Evolutionary conservation across 1,139 yeast species (phyloP), one percentile per base, ranked within the genome.

Genomic region (Nakaseomyces delphensis): DNA sequence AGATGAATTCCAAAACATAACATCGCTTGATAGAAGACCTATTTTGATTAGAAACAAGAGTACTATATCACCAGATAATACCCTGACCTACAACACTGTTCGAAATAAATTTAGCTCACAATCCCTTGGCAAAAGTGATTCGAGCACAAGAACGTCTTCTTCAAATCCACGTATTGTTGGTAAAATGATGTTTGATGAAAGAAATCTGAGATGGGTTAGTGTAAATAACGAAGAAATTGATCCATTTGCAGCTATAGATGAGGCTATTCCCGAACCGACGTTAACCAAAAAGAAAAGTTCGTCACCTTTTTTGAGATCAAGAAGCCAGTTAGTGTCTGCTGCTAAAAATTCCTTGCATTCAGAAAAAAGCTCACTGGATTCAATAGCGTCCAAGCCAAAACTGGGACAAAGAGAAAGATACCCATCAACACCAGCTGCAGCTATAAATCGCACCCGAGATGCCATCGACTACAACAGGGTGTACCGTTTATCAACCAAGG

Each of bases 121-220:
- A 19, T 9, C 27, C n/a, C 18, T 21, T 13, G 31, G 20, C 16
- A 21, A 35, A 6, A 28, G 19, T 25, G 25, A 16, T 16, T 19
- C 21, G 21, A 32, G 36, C 7, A 25, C 37, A 13, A 28, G 31
- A 27, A 9, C 25, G 5, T 15, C 40, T 33, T 40, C 45, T 13
- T 35, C 40, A 7, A 52, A 50, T 28, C 52, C 54, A 2, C 55
- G 65, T 44, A 49, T 64, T 16, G 67, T 68, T 0, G 70, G 71
- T 0, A 68, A 71, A 50, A 77, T 77, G 83, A 63, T 70, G 39
- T 76, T 74, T 49, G 83, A 77, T 54, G 68, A 70, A 29, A 73
- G 72, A 38, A 73, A 74, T 43, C 58, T 75, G 44, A 60, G 74
- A 46, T 77, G 83, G 79, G 63, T 66, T 0, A 65, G 67, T 44